Conservation (phyloP, 73 alveolate species). For the Paramecium tetraurelia region DNA sequence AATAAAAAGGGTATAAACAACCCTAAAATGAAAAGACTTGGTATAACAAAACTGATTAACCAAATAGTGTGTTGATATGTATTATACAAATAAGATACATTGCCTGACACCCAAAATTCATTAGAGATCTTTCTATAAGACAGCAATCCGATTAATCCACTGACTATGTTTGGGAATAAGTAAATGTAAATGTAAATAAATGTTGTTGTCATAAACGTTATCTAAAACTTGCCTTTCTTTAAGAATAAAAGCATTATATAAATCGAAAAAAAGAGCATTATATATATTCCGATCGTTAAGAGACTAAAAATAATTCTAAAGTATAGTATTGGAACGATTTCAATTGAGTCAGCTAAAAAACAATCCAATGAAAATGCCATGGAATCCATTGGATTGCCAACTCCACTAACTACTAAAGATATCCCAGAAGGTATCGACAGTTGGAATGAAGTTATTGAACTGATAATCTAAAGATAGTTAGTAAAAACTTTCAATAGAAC, state of each 20-base stretch:
- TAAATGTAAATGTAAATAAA: background rate
- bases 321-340: background rate
- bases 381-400: background rate
- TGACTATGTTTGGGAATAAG: background rate
- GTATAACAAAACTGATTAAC: background rate
- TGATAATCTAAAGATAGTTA: background rate
- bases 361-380: constrained; percentile 12
- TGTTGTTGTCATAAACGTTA: background rate
- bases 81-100: background rate
- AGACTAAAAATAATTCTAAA: background rate
- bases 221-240: background rate
- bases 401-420: background rate
- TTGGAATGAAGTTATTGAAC: background rate
- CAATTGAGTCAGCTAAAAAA: background rate
- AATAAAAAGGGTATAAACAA: background rate
- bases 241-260: background rate
- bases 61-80: background rate
- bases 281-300: background rate
- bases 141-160: background rate
- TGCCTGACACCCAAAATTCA: background rate
- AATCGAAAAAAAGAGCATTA: background rate
- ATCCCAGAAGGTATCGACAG: background rate
- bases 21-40: background rate
- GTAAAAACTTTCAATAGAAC: background rate
- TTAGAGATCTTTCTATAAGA: background rate